Evolutionary conservation across 2,329 filamentous ascomycete genomes (phyloP), one percentile per base, ranked within the genome.

Genomic region (Mollisia scopiformis): DNA sequence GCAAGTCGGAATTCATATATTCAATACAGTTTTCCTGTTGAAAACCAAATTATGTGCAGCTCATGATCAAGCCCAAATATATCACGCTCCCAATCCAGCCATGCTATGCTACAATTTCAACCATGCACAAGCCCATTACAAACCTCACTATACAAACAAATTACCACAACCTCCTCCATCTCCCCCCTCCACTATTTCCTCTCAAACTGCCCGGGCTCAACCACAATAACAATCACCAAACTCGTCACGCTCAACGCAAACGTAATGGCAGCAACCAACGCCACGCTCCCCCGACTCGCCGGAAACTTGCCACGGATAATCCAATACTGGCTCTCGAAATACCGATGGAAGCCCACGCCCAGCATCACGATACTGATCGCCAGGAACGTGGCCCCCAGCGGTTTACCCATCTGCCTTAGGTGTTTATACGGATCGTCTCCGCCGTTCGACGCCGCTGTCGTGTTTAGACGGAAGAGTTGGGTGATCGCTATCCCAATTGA

Each of bases 401-500:
- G 90, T 70, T 89, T 90, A 50, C 90, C 90, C 63, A 92, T 79
- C 57, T 83, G 84, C 46, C 86, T 82, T 52, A 91, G 77, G 58
- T 75, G 75, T 30, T 73, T 70, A 41, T 76, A 73, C 25, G 66
- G 72, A 54, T 75, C 75, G 33, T 23, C 43, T 14, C 64, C 50
- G 30, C 27, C 43, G 16, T 63, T 49, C 47, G 58, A 51, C 4
- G 64, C 54, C 23, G 67, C 78, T 8, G 86, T 83, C 0, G 87
- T 90, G 78, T 93, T 93, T 59, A 95, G 86, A 27, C 91, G 88
- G 78, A 95, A 94, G 51, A 95, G 85, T 74, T 95, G 91, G 1
- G 91, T 94, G 41, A 95, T 84, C 46, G 90, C 91, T 62, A 95
- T 90, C 59, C 91, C 91, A 67, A 95, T 94, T 33, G 85, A 90